Evolutionary conservation across 257 asterid species (phyloP).

Genomic region (Solanum dulcamara): DNA sequence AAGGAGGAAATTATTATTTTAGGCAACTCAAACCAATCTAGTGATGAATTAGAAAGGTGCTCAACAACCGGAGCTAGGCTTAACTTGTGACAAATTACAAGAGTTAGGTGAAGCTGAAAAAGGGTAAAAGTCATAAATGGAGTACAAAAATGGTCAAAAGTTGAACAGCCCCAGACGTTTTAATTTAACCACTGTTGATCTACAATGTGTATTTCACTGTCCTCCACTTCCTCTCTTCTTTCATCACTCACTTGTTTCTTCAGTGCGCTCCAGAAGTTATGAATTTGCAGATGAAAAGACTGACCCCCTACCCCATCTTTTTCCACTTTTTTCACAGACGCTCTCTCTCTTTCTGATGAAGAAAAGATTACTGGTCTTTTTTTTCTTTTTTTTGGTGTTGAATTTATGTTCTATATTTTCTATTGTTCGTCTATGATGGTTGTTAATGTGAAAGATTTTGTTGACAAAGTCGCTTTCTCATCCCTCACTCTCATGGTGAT

Average conservation of each 20-base stretch:
- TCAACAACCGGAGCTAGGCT: not conserved
- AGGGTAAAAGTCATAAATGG: not conserved
- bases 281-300: not conserved
- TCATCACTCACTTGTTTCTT: not conserved
- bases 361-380: not conserved
- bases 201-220: not conserved
- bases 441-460: not conserved
- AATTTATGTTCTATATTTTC: not conserved
- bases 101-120: not conserved
- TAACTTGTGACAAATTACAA: not conserved
- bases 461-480: conserved; percentile 22
- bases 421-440: not conserved
- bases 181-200: not conserved
- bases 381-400: not conserved
- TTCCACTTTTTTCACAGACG: not conserved
- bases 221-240: not conserved
- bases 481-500: conserved; percentile 41
- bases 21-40: too few species aligned
- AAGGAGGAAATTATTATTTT: not conserved
- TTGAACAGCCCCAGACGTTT: not conserved
- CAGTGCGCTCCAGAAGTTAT: not conserved
- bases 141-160: not conserved
- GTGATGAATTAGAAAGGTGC: not conserved
- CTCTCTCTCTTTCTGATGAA: not conserved
- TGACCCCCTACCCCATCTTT: not conserved